phyloP scores from a whole-genome alignment of 2,329 filamentous ascomycete species.

The Alternaria sp. region DNA sequence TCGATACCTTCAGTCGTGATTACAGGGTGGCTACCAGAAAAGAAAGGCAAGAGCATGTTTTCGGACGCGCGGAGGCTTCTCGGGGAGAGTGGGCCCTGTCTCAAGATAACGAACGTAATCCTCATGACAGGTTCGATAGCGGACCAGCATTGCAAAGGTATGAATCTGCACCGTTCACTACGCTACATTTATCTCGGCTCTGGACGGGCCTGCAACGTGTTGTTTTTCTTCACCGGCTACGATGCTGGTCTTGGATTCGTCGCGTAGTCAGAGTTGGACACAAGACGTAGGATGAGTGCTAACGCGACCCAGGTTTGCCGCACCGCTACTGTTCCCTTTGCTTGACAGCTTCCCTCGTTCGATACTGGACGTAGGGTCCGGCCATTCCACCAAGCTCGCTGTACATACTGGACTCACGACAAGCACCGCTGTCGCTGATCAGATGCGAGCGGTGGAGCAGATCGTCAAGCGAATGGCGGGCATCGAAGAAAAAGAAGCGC shows the following conservation, averaged over 20 bases:
- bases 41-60: slow-evolving; percentile 49
- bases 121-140: slow-evolving; percentile 47
- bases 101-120: slow-evolving; percentile 42
- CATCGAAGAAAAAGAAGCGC: slow-evolving; percentile 80
- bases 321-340: slow-evolving; percentile 72
- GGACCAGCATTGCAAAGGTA: slow-evolving; percentile 51
- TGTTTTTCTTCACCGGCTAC: too few species aligned
- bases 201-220: not conserved
- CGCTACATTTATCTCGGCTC: not conserved
- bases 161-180: slow-evolving; percentile 18
- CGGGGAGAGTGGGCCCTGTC: slow-evolving; percentile 52
- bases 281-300: slow-evolving; percentile 14
- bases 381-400: slow-evolving; percentile 55
- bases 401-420: slow-evolving; percentile 69
- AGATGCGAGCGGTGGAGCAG: slow-evolving; percentile 71
- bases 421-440: slow-evolving; percentile 74
- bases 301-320: slow-evolving; percentile 57
- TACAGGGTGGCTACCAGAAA: slow-evolving; percentile 31
- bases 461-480: slow-evolving; percentile 69
- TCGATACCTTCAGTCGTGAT: slow-evolving; percentile 46
- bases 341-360: slow-evolving; percentile 80
- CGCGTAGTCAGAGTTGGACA: not conserved
- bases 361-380: slow-evolving; percentile 66
- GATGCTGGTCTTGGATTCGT: not conserved
- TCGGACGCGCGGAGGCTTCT: slow-evolving; percentile 52